Evolutionary conservation across 768 basidiomycete genomes (phyloP), one percentile per base, ranked within the genome.

Genomic region (Coprinellus micaceus): DNA sequence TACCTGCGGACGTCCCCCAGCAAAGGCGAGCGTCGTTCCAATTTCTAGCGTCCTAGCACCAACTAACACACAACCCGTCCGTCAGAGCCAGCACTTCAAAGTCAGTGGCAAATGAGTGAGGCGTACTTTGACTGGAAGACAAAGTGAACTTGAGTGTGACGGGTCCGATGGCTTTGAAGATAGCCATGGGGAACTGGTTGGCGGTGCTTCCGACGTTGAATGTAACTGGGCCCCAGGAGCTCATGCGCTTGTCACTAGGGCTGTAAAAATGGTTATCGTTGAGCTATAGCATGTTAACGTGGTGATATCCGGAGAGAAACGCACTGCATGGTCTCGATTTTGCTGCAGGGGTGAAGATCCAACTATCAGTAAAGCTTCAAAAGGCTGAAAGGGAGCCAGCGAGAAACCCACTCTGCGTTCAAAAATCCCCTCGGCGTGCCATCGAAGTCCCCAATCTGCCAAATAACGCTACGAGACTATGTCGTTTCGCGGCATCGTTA

Each of bases 381-480:
- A 57, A 44, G 21, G 13, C 17, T 2, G 17, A n/a, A n/a, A 41
- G 49, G 21, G 25, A 43, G 33, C 33, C 33, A 33, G 6, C 12
- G 15, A 22, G 55, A 36, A 10, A 66, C 69, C 28, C 50, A 71
- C 71, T 72, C 72, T 25, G 70, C 71, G 41, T 74, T 74, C 58
- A 71, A 52, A 60, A 74, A 72, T 11, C 73, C 73, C 50, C 67
- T 57, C 21, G 73, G 71, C 10, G 68, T 73, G 15, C 73, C 73
- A 53, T 74, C 73, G 49, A 66, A 68, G 50, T 74, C 73, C 12
- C 73, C 71, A 28, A 74, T 68, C 61, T 68, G 67, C 71, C 73
- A 74, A 22, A 72, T 73, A 5, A 52, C 53, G 2, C 63, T 59
- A 1, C 68, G 69, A 50, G 60, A 69, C 70, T 71, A 40, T 9